Conservation (phyloP, 768 basidiomycete genomes). For the Boletus sp. region DNA sequence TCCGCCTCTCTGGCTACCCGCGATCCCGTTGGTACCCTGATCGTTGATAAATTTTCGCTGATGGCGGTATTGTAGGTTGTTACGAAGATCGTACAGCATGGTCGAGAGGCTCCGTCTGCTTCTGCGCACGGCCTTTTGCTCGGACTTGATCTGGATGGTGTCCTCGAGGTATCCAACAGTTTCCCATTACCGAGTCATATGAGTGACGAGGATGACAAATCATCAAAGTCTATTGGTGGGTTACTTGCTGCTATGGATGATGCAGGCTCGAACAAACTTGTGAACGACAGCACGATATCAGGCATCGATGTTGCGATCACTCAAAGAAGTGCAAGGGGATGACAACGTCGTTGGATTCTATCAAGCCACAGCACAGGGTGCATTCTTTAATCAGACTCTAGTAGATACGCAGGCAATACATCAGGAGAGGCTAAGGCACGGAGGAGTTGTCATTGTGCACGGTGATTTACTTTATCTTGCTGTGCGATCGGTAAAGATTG, state of each 20-base stretch:
- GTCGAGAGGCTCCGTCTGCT: conserved; percentile 71
- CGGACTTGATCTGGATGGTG: conserved; percentile 90
- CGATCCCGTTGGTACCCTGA: conserved; percentile 3
- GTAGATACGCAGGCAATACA: conserved; percentile 84
- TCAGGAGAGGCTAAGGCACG: conserved; percentile 81
- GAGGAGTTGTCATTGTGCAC: conserved; percentile 82
- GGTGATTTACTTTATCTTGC: conserved; percentile 45
- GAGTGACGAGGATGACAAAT: conserved; percentile 79
- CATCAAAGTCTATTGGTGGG: conserved; percentile 72
- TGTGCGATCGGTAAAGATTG: neutral
- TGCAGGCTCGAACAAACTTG: neutral
- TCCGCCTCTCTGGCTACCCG: neutral
- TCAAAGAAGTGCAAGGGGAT: conserved; percentile 89
- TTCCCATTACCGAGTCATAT: conserved; percentile 77
- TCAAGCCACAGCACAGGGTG: conserved; percentile 82
- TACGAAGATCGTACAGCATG: conserved; percentile 91
- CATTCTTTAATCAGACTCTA: conserved; percentile 79
- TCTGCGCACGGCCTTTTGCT: conserved; percentile 82
- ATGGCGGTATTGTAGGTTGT: conserved; percentile 60
- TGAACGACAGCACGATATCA: conserved; percentile 68
- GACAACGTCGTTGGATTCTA: conserved; percentile 95
- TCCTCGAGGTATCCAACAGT: conserved; percentile 87
- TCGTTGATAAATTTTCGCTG: conserved; percentile 9
- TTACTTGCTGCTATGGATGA: conserved; percentile 11
- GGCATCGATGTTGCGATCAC: conserved; percentile 76